Base-by-base conservation (phyloP, 2,329 filamentous ascomycete genomes). In the Botrytis medusae region DNA sequence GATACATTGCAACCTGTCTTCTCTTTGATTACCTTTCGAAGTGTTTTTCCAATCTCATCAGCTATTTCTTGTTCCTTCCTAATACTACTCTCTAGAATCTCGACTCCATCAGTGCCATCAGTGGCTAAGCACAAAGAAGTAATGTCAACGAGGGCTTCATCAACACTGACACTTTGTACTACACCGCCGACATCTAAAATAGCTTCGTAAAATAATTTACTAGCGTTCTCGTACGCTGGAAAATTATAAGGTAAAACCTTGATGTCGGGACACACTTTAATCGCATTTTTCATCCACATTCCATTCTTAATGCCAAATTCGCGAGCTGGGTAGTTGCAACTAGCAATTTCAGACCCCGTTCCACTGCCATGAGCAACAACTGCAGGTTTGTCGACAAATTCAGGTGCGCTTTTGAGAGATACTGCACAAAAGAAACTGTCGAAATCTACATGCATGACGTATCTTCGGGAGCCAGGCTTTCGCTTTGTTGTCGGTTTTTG, bases 391-490 rank as follows among this genome's bases (percentile, higher is more conserved):
- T 93, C 90, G 57, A 86, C 84, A 74, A 89, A 91, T 32, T 97
- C 90, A 0, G 95, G 94, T 37, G 90, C 86, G 71, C 90, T 92
- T 78, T 94, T 94, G 29, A 92, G 83, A 0, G 96, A 98, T 0
- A 99, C 93, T 0, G 97, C 93, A 74, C 95, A 97, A 82, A 99
- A 99, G 83, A 99, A 99, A 82, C 94, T 96, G 83, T 99, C 97
- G 81, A 99, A 99, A 80, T 99, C 96, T 44, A 99, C 94, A 79
- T 99, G 96, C 80, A 99, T 88, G 71, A 99, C 87, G 78, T 98
- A 99, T 69, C 92, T 86, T 74, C 95, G 87, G 4, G 90, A 83
- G 0, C 91, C 92, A 20, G 87, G 85, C 40, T 86, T 86, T 60
- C 86, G 85, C 78, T 90, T 85, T 77, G 84, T 9, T 76, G 81